phyloP scores from a whole-genome alignment of 2,329 filamentous ascomycete genomes.

The Metarhizium humberi region DNA sequence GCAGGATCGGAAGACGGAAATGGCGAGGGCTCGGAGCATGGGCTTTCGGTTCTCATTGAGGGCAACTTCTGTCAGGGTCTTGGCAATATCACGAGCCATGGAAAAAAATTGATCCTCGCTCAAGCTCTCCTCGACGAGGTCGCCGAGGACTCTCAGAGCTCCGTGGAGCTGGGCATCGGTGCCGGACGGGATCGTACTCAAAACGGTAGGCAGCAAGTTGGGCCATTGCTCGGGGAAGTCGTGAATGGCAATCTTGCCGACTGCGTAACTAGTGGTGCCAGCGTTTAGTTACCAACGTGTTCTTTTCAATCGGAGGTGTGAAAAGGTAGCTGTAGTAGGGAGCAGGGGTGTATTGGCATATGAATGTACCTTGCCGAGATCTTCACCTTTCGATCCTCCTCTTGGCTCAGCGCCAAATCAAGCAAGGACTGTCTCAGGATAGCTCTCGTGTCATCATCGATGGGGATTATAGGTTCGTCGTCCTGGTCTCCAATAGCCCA shows the following conservation, averaged over 20 bases:
- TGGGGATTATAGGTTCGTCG: conserved; percentile 49
- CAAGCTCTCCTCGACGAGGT: conserved; percentile 87
- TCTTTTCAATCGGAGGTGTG: not conserved
- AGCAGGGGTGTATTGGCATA: conserved; percentile 2
- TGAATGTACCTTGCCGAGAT: conserved; percentile 63
- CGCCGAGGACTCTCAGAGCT: conserved; percentile 75
- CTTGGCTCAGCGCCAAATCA: conserved; percentile 63
- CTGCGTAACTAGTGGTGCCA: conserved; percentile 45
- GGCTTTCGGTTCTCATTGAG: conserved; percentile 65
- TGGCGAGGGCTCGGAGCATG: conserved; percentile 71
- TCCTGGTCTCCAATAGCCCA: conserved; percentile 75
- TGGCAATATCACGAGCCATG: conserved; percentile 78
- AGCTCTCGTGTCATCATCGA: conserved; percentile 64
- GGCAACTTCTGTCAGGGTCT: conserved; percentile 73
- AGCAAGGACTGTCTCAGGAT: conserved; percentile 67
- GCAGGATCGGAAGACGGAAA: conserved; percentile 82
- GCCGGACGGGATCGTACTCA: conserved; percentile 67
- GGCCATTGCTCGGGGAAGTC: conserved; percentile 97
- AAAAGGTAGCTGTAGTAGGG: not conserved
- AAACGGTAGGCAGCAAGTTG: conserved; percentile 70
- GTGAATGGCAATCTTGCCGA: conserved; percentile 86
- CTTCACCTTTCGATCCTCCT: conserved; percentile 79
- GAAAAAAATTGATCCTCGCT: conserved; percentile 92
- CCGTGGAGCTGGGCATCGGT: conserved; percentile 78
- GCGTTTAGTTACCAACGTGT: not conserved